These are phyloP conservation scores for Kurtzmaniella fragi DNA, from an alignment of 805 yeast genomes.

Conservation along the genomic window DNA sequence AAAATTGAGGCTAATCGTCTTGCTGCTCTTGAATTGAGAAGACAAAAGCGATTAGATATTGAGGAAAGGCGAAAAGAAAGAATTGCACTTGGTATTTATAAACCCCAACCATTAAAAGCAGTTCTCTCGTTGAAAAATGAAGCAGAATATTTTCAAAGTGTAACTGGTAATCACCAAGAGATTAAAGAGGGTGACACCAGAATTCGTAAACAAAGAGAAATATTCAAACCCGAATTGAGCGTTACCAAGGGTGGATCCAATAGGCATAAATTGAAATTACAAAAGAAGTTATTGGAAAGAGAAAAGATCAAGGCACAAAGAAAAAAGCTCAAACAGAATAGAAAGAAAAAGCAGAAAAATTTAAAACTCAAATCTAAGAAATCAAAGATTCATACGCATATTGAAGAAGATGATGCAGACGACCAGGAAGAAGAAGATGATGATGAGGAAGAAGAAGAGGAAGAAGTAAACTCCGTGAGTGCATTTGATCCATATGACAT, in stretches of 20 bases:
- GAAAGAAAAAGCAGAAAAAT: slow-evolving; percentile 1
- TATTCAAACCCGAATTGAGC: neutral
- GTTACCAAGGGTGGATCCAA: no score
- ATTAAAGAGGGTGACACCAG: slow-evolving; percentile 32
- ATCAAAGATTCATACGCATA: neutral
- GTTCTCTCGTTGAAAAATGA: slow-evolving; percentile 13
- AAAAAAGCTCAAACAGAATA: slow-evolving; percentile 4
- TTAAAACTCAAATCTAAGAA: slow-evolving; percentile 1
- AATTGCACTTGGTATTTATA: slow-evolving; percentile 1
- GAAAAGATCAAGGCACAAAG: slow-evolving; percentile 10
- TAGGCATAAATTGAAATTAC: neutral
- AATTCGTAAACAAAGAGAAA: slow-evolving; percentile 19
- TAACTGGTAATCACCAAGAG: slow-evolving; percentile 30
- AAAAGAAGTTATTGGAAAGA: slow-evolving; percentile 9
- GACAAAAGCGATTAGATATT: slow-evolving; percentile 4
- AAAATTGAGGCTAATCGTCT: slow-evolving; percentile 1
- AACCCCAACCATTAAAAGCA: slow-evolving; percentile 4
- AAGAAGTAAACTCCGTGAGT: slow-evolving; percentile 22
- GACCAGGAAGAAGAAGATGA: slow-evolving; percentile 9
- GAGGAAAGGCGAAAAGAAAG: slow-evolving; percentile 6
- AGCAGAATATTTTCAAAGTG: slow-evolving; percentile 34
- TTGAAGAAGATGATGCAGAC: slow-evolving; percentile 6
- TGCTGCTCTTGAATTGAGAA: neutral
- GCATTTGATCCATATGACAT: slow-evolving; percentile 38
- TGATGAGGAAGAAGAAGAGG: slow-evolving; percentile 9